Percentiles rank a stretch among this genome's conserved stretches.
Evolutionary conservation across 805 yeast species (phyloP).

Genomic region (Lipomyces starkeyi): DNA sequence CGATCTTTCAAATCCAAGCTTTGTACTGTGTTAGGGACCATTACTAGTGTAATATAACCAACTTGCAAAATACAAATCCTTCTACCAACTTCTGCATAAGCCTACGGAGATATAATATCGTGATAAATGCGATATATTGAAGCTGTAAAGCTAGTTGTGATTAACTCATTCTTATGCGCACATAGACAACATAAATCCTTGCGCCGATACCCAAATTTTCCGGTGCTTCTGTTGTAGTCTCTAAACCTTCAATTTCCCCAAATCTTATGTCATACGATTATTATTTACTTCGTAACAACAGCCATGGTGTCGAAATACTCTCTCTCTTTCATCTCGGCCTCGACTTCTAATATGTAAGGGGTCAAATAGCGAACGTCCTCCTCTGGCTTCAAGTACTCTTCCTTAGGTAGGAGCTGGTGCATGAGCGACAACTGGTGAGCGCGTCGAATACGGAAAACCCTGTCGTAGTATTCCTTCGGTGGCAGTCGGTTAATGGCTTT

Average conservation of each 20-base stretch:
- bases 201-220: slow-evolving; percentile 20
- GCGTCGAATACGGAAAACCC: slow-evolving; percentile 88
- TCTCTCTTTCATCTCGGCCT: slow-evolving; percentile 88
- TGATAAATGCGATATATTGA: background rate
- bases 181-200: slow-evolving; percentile 5
- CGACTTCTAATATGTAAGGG: slow-evolving; percentile 92
- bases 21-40: too few relatives aligned
- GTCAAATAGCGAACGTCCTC: slow-evolving; percentile 83
- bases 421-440: slow-evolving; percentile 88
- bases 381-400: slow-evolving; percentile 76
- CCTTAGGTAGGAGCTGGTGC: slow-evolving; percentile 82
- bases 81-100: background rate
- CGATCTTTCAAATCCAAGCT: background rate
- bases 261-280: background rate
- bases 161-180: background rate
- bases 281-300: slow-evolving; percentile 40
- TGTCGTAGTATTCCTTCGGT: slow-evolving; percentile 79
- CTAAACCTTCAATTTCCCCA: background rate
- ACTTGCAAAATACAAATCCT: too few relatives aligned
- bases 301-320: slow-evolving; percentile 82
- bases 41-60: background rate
- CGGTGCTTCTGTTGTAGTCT: slow-evolving; percentile 8
- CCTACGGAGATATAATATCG: background rate
- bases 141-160: background rate
- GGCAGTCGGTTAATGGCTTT: slow-evolving; percentile 90